Evolutionary conservation across 1,284 basidiomycete species (phyloP), one percentile per base, ranked within the genome.

Genomic region (Chiua sp.): DNA sequence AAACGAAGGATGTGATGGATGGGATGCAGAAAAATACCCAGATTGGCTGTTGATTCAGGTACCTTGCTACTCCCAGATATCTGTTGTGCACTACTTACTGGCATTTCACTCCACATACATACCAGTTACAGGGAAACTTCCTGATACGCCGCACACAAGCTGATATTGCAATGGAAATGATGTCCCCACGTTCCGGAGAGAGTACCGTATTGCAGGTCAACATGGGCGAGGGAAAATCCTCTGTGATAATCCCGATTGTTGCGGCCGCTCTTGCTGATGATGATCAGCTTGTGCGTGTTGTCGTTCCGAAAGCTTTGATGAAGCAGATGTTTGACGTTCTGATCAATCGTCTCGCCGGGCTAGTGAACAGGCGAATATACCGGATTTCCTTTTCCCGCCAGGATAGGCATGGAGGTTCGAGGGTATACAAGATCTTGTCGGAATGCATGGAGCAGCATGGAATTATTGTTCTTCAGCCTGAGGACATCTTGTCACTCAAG

Each of bases 191-290:
- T 15, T 73, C 69, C 0, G 48, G 57, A 8, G 26, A 59, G 11
- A 84, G 77, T 55, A 76, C 75, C 2, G 66, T 75, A 11, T 67
- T 81, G 16, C 83, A 85, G 20, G 60, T 85, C 22, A 82, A 83
- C 52, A 85, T 85, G 83, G 83, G 83, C 4, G 83, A 85, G 63
- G 83, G 83, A 7, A 84, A 85, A 62, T 80, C 82, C 2, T 80
- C 81, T 0, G 82, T 85, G 13, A 84, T 85, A 42, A 75, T 81
- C 2, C 82, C 83, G 3, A 70, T 86, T 26, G 71, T 76, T 26
- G 70, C 78, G 0, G 67, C 77, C 0, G 64, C 74, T n/a, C 68
- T 85, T 7, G 79, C 83, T 0, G 68, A 84, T 61, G 75, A 78
- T 2, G 51, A 70, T 3, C 77, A 70, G n/a, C 72, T 85, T 10